Evolutionary conservation across 208 protist genomes (phyloP).

Genomic region (Herpetomonas samuelpessoai): DNA sequence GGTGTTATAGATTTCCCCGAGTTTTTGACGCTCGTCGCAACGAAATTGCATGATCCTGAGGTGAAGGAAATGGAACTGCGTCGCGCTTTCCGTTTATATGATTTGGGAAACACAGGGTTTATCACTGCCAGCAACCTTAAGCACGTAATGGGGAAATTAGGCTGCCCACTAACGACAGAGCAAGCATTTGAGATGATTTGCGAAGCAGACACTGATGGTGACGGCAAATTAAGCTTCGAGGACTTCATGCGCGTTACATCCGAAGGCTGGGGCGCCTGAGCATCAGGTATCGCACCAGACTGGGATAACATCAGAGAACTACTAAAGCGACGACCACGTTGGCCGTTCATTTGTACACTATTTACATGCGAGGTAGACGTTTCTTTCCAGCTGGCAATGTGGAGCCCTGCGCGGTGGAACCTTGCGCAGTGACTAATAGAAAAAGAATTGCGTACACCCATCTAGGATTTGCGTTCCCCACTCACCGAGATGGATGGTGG

Average conservation of each 20-base stretch:
- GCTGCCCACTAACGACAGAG: conserved; percentile 87
- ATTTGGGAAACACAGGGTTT: conserved; percentile 93
- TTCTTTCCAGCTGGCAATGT: too few species aligned
- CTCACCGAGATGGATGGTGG: too few species aligned
- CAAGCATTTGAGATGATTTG: conserved; percentile 93
- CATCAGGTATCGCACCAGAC: too few species aligned
- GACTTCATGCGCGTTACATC: conserved; percentile 89
- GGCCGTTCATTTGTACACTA: too few species aligned
- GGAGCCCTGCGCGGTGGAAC: too few species aligned
- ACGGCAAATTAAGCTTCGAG: conserved; percentile 86
- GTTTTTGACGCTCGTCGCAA: conserved; percentile 89
- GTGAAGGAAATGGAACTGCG: conserved; percentile 92
- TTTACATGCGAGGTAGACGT: too few species aligned
- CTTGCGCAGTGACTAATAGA: too few species aligned
- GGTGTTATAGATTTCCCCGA: conserved; percentile 98
- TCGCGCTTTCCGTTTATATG: conserved; percentile 93
- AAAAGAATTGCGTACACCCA: too few species aligned
- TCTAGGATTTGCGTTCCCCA: too few species aligned
- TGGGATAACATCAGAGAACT: too few species aligned
- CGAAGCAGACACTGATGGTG: conserved; percentile 86
- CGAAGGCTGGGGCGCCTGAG: conserved; percentile 22
- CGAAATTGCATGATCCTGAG: conserved; percentile 83
- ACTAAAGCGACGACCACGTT: too few species aligned
- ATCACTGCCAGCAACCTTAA: conserved; percentile 91
- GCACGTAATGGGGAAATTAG: conserved; percentile 92